These are phyloP conservation scores for Phytophthora citrophthora DNA, from an alignment of 352 stramenopile genomes.

Conservation along the genomic window DNA sequence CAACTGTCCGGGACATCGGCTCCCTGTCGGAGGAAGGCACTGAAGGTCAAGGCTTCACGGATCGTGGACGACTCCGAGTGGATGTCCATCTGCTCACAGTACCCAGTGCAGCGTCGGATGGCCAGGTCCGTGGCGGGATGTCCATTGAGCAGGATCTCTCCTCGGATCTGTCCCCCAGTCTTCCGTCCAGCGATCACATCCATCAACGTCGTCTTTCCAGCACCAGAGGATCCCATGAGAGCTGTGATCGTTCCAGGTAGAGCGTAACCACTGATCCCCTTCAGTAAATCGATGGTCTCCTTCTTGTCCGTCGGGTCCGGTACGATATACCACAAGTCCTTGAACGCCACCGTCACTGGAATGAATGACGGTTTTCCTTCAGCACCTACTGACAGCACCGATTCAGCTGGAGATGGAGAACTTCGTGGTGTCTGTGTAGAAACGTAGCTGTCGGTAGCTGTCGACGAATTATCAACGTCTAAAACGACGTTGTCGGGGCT, in stretches of 20 bases:
- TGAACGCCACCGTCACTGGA: constrained; percentile 17
- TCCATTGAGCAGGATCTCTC: constrained; percentile 93
- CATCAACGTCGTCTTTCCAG: constrained; percentile 95
- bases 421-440: constrained; percentile 3
- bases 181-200: constrained; percentile 95
- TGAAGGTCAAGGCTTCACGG: constrained; percentile 58
- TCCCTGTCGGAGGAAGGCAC: constrained; percentile 14
- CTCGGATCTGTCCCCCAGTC: constrained; percentile 81
- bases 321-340: constrained; percentile 24
- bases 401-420: too few relatives aligned
- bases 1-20: constrained; percentile 11
- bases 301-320: constrained; percentile 8
- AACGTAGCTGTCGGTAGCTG: constrained; percentile 1
- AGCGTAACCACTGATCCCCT: constrained; percentile 56
- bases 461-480: background rate
- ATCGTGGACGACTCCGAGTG: constrained; percentile 28
- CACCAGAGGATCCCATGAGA: constrained; percentile 74
- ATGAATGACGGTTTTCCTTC: too few relatives aligned
- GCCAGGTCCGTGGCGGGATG: constrained; percentile 45
- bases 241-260: constrained; percentile 60
- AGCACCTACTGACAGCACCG: too few relatives aligned
- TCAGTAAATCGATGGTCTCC: constrained; percentile 50
- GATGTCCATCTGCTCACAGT: constrained; percentile 49
- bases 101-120: constrained; percentile 30
- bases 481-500: constrained; percentile 12